Percentiles rank a stretch among this genome's conserved stretches.
These are phyloP conservation scores for Paraurostyla sp. DNA, from an alignment of 73 alveolate species.

Conservation along the genomic window DNA sequence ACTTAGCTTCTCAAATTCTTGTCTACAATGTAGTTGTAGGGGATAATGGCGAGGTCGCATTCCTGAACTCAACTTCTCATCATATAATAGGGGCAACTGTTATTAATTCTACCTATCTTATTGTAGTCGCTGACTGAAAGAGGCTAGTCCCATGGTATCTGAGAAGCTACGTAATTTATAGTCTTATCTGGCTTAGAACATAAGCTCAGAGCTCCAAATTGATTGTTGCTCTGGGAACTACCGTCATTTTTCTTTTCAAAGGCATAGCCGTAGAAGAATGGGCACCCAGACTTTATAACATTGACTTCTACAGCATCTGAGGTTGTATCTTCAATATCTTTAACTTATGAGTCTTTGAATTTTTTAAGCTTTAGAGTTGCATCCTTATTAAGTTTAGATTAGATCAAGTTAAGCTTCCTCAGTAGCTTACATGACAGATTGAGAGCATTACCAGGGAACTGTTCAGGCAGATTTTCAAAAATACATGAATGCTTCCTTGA, in stretches of 20 bases:
- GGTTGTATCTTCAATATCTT: constrained; percentile 65
- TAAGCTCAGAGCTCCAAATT: neutral
- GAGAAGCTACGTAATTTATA: neutral
- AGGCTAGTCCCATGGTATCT: constrained; percentile 61
- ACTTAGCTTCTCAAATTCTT: constrained; percentile 71
- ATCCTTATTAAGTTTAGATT: neutral
- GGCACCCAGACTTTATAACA: constrained; percentile 56
- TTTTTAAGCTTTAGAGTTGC: constrained; percentile 25
- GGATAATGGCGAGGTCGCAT: constrained; percentile 64
- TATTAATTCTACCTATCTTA: constrained; percentile 32
- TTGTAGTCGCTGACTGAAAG: constrained; percentile 38
- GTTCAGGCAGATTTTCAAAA: constrained; percentile 51
- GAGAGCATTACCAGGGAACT: constrained; percentile 57
- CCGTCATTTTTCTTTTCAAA: neutral
- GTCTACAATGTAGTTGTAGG: constrained; percentile 76
- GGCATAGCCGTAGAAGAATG: constrained; percentile 39
- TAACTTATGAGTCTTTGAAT: neutral
- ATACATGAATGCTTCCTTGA: constrained; percentile 64
- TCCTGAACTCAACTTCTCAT: constrained; percentile 16
- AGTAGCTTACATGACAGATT: constrained; percentile 60
- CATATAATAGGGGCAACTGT: constrained; percentile 67
- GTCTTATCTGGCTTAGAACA: constrained; percentile 2
- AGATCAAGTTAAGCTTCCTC: constrained; percentile 30
- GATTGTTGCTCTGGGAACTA: neutral
- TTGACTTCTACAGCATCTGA: neutral